These are phyloP conservation scores for Acaromyces ingoldii DNA, from an alignment of 1,284 basidiomycete genomes.

Conservation along the genomic window DNA sequence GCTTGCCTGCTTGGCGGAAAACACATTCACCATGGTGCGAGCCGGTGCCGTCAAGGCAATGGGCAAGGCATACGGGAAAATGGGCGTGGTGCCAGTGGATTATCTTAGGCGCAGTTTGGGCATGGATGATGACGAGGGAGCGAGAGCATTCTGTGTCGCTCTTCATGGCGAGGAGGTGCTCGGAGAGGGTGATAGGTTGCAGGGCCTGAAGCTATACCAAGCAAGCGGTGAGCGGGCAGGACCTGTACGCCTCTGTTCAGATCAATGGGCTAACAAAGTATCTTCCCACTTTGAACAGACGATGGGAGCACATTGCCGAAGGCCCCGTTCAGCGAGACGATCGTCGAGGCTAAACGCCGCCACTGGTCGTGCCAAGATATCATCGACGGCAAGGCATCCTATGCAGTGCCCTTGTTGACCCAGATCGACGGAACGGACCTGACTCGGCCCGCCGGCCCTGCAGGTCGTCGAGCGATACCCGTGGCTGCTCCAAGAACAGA, in stretches of 20 bases:
- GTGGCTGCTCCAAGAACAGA: too few species aligned
- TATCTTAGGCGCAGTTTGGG: constrained; percentile 22
- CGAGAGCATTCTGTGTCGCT: constrained; percentile 41
- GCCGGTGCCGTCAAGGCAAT: constrained; percentile 57
- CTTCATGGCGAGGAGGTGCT: constrained; percentile 51
- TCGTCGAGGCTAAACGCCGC: constrained; percentile 69
- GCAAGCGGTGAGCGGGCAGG: too few species aligned
- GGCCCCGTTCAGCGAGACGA: constrained; percentile 55
- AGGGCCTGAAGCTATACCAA: too few species aligned
- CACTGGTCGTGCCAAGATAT: constrained; percentile 64
- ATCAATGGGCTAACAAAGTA: too few species aligned
- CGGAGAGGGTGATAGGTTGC: too few species aligned
- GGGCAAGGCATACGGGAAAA: constrained; percentile 53
- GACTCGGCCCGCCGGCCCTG: neutral
- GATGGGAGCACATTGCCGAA: constrained; percentile 19
- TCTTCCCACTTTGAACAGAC: too few species aligned
- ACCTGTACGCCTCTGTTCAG: too few species aligned
- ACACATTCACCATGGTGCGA: constrained; percentile 57
- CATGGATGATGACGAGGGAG: constrained; percentile 30
- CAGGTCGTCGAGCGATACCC: neutral
- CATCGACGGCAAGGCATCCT: constrained; percentile 63
- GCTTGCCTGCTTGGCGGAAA: constrained; percentile 57
- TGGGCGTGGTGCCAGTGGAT: constrained; percentile 34
- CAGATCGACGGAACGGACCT: neutral
- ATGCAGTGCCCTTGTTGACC: constrained; percentile 8